Evolutionary conservation across 352 stramenopile genomes (phyloP).

Genomic region (Aphanomyces astaci): DNA sequence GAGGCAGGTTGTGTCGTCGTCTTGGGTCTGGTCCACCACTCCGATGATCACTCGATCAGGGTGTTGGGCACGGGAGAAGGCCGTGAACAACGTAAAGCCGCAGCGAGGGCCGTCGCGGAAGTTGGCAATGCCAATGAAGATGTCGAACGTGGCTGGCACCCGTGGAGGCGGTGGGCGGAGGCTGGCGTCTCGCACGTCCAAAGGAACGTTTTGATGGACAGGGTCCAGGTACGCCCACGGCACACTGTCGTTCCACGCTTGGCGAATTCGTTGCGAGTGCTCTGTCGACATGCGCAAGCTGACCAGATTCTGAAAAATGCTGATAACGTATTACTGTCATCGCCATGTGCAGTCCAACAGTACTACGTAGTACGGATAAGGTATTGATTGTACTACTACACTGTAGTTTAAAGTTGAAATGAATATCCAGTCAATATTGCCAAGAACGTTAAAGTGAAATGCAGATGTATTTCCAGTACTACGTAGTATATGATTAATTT

Average conservation of each 20-base stretch:
- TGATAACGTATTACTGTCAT: too few species aligned
- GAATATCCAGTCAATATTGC: too few species aligned
- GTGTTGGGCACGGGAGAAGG: not conserved
- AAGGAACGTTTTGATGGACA: not conserved
- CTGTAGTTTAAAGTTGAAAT: too few species aligned
- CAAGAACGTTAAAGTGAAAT: too few species aligned
- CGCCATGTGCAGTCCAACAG: too few species aligned
- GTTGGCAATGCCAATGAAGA: constrained; percentile 12
- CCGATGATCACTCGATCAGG: constrained; percentile 15
- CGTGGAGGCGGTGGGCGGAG: not conserved
- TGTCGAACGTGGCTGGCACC: not conserved
- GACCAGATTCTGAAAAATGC: too few species aligned
- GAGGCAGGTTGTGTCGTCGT: constrained; percentile 11
- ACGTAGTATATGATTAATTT: too few species aligned
- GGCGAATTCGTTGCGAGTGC: not conserved
- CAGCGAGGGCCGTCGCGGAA: constrained; percentile 11
- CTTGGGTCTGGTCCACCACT: constrained; percentile 14
- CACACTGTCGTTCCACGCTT: not conserved
- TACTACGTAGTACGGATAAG: too few species aligned
- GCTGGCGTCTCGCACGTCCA: not conserved
- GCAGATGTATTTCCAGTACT: too few species aligned
- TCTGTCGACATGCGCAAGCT: too few species aligned
- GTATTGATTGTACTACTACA: too few species aligned
- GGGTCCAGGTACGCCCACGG: constrained; percentile 2
- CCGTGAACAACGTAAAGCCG: constrained; percentile 16